Percentiles rank a stretch among this genome's conserved stretches.
phyloP scores from a whole-genome alignment of 2,329 filamentous ascomycete genomes.

The Diaporthe sp. region DNA sequence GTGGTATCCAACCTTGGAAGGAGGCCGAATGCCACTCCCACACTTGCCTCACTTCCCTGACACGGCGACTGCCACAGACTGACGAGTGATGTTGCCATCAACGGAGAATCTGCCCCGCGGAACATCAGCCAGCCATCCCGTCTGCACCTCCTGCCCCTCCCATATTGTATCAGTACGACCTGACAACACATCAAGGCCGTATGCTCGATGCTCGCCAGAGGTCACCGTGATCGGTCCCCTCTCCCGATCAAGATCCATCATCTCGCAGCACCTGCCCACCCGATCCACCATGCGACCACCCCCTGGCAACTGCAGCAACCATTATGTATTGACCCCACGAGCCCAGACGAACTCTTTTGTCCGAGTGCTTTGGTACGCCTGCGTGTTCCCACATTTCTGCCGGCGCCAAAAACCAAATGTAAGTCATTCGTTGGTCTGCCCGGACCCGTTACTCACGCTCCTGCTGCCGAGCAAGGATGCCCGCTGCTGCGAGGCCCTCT shows the following conservation, averaged over 20 bases:
- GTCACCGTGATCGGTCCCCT: conserved; percentile 22
- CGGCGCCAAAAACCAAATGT: conserved; percentile 2
- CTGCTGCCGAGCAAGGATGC: conserved; percentile 29
- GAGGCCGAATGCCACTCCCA: neutral
- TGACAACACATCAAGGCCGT: conserved; percentile 5
- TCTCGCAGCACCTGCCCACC: conserved; percentile 5
- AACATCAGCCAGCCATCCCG: neutral
- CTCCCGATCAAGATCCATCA: conserved; percentile 31
- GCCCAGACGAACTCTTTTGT: neutral
- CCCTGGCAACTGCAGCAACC: neutral
- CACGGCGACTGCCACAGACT: conserved; percentile 7
- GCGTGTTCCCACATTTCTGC: conserved; percentile 23
- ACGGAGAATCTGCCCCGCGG: neutral
- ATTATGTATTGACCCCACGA: neutral
- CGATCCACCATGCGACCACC: conserved; percentile 1
- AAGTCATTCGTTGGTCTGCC: conserved; percentile 22
- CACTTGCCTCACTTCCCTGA: neutral
- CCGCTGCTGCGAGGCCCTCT: conserved; percentile 24
- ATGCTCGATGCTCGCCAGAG: neutral
- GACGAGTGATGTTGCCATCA: neutral
- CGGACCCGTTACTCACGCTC: conserved; percentile 25
- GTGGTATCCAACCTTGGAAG: neutral
- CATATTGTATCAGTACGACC: conserved; percentile 5
- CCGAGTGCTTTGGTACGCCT: neutral
- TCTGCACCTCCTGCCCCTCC: neutral